phyloP scores from a whole-genome alignment of 1,284 basidiomycete genomes.

The Ustilago xerochloae region DNA sequence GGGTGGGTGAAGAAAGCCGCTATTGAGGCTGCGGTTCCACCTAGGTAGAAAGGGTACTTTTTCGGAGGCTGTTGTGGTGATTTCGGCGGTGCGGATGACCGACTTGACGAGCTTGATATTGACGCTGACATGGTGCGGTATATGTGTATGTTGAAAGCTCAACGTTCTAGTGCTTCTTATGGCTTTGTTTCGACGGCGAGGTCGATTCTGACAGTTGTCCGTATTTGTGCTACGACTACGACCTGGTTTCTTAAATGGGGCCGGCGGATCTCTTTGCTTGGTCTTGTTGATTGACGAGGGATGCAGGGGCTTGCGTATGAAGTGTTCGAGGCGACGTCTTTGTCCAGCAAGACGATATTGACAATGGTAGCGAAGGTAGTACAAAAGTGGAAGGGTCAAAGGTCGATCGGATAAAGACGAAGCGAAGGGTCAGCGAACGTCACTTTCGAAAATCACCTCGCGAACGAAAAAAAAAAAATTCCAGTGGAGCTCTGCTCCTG shows the following conservation, averaged over 20 bases:
- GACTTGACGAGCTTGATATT: slow-evolving; percentile 1
- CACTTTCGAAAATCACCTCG: slow-evolving; percentile 1
- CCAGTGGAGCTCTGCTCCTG: not conserved
- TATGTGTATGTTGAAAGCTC: not conserved
- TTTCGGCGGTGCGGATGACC: not conserved
- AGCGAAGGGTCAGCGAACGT: not conserved
- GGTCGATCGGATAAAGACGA: not conserved
- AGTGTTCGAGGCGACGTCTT: too few species aligned
- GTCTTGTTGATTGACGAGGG: too few species aligned
- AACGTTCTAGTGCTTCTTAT: not conserved
- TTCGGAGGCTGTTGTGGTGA: slow-evolving; percentile 7
- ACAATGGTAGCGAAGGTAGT: not conserved
- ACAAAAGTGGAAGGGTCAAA: not conserved
- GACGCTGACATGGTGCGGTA: slow-evolving; percentile 1
- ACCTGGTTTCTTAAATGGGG: too few species aligned
- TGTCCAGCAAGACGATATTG: too few species aligned
- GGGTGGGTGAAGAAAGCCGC: slow-evolving; percentile 68
- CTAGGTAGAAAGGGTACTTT: slow-evolving; percentile 65
- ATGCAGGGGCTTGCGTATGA: too few species aligned
- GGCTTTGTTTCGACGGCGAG: too few species aligned
- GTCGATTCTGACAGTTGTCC: too few species aligned
- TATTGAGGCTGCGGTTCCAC: slow-evolving; percentile 62
- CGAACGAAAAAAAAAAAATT: not conserved
- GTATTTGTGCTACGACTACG: too few species aligned
- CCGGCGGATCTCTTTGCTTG: too few species aligned